A percentile compares a stretch with the other conserved stretches of the same genome.
Conservation (phyloP, 2,329 filamentous ascomycete genomes). For the Clarireedia hainanense region DNA sequence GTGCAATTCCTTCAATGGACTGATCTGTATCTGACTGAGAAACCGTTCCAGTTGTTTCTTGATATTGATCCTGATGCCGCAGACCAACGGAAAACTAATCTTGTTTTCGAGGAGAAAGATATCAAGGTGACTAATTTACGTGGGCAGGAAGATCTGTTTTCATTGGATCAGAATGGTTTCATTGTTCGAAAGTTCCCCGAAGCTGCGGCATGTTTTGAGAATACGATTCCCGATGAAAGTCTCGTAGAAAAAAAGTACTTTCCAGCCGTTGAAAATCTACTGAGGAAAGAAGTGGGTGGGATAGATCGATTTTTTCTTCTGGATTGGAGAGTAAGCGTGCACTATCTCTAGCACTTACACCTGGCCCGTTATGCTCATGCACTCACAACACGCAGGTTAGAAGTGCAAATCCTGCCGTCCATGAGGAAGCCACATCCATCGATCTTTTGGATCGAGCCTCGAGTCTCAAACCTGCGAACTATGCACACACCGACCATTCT, state of each 20-base stretch:
- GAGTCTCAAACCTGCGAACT: background rate
- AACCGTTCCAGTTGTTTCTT: too few relatives aligned
- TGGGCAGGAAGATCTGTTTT: background rate
- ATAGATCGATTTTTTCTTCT: too few relatives aligned
- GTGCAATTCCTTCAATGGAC: slow-evolving; percentile 9
- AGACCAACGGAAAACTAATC: too few relatives aligned
- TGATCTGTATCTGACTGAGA: background rate
- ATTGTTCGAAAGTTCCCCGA: background rate
- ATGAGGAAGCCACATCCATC: background rate
- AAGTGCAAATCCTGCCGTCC: background rate
- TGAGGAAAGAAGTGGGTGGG: too few relatives aligned
- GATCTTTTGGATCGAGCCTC: background rate
- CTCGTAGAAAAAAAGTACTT: too few relatives aligned
- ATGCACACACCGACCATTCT: background rate
- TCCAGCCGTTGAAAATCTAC: too few relatives aligned
- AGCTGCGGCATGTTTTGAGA: background rate
- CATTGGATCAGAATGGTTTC: slow-evolving; percentile 3
- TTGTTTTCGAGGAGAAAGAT: background rate
- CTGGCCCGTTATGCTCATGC: too few relatives aligned
- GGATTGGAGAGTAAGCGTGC: too few relatives aligned
- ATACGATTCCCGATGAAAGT: background rate
- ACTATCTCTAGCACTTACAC: too few relatives aligned
- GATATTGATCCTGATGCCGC: too few relatives aligned
- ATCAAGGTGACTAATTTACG: background rate
- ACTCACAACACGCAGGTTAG: too few relatives aligned